phyloP scores from a whole-genome alignment of 108 stramenopile species.

The Halocafeteria seosinensis region DNA sequence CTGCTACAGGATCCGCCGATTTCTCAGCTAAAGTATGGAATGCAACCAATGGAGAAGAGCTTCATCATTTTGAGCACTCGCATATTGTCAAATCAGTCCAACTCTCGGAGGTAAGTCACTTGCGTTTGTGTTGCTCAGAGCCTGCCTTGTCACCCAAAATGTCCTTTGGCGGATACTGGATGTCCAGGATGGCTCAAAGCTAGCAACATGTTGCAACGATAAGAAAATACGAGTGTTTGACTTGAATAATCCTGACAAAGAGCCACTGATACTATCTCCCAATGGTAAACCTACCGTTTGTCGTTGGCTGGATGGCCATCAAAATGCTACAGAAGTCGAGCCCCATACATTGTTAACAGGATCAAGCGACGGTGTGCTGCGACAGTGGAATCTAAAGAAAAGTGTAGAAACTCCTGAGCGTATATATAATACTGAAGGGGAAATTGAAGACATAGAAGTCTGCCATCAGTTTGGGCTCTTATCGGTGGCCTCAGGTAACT shows the following conservation, averaged over 20 bases:
- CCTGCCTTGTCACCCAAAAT: too few species aligned
- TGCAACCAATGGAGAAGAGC: conserved; percentile 30
- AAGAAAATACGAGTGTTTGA: conserved; percentile 66
- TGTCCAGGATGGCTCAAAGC: too few species aligned
- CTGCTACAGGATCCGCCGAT: conserved; percentile 54
- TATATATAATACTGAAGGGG: background rate
- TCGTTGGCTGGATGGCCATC: too few species aligned
- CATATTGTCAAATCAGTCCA: conserved; percentile 88
- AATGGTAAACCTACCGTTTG: background rate
- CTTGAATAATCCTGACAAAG: conserved; percentile 17
- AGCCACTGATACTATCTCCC: background rate
- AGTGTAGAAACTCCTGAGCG: too few species aligned
- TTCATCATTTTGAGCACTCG: conserved; percentile 52
- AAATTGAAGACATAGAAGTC: background rate
- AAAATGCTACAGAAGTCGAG: background rate
- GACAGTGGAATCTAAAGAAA: too few species aligned
- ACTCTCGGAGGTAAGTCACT: too few species aligned
- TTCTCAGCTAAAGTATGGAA: conserved; percentile 37
- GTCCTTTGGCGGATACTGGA: too few species aligned
- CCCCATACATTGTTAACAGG: background rate
- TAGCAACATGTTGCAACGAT: conserved; percentile 86
- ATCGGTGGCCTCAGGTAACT: background rate
- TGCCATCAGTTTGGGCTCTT: background rate
- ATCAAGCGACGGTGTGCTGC: background rate
- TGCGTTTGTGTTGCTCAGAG: too few species aligned